Evolutionary conservation across 257 asterid species (phyloP).

Genomic region (Leptodermis oblonga): DNA sequence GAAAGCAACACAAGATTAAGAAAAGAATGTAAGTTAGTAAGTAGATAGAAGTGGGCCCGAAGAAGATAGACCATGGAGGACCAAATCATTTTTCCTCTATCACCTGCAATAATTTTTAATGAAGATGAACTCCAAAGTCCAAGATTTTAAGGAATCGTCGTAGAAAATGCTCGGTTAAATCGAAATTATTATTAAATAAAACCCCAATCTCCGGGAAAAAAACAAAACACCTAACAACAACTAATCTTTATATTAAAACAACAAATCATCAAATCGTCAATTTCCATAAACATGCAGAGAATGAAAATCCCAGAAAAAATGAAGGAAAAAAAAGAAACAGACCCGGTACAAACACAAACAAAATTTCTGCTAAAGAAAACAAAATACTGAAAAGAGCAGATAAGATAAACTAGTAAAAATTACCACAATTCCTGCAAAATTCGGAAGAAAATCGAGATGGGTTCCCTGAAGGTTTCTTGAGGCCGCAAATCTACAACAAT

Average conservation of each 20-base stretch:
- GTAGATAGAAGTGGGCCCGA: conserved; percentile 11
- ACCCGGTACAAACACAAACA: not conserved
- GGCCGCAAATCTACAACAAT: not conserved
- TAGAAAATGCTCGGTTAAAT: not conserved
- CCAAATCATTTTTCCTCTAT: not conserved
- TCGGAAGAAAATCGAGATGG: not conserved
- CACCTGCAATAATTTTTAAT: not conserved
- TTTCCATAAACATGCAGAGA: not conserved
- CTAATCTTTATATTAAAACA: not conserved
- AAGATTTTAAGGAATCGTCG: not conserved
- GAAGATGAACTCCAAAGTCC: not conserved
- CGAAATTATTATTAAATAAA: not conserved
- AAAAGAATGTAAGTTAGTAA: not conserved
- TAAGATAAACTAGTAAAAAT: not conserved
- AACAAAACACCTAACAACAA: not conserved
- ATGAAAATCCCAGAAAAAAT: not conserved
- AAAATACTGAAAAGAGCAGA: not conserved
- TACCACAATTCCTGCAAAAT: conserved; percentile 1
- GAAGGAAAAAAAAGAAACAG: not conserved
- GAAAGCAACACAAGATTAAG: not conserved
- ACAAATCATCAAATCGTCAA: not conserved
- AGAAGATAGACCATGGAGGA: not conserved
- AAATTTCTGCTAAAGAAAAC: not conserved
- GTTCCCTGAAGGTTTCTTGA: not conserved
- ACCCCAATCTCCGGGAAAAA: not conserved